These are phyloP conservation scores for Dothistroma pini DNA, from an alignment of 2,329 filamentous ascomycete species.

Conservation along the genomic window DNA sequence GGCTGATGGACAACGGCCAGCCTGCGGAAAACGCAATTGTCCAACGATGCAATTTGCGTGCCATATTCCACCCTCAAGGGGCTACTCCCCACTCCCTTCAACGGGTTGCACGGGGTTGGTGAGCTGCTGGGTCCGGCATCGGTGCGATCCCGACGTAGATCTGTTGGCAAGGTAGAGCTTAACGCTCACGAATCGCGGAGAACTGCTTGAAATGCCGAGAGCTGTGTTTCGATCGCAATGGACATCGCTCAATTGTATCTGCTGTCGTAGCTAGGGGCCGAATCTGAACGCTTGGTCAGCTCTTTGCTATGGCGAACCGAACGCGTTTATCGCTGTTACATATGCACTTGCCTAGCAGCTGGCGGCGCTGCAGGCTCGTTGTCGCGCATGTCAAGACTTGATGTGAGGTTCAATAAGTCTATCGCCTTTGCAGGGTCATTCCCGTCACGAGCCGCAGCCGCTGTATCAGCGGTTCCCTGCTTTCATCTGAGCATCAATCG, in stretches of 20 bases:
- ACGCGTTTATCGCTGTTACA: background rate
- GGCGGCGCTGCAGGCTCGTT: background rate
- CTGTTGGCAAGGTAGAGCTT: background rate
- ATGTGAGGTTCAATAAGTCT: slow-evolving; percentile 2
- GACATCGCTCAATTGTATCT: background rate
- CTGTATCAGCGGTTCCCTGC: background rate
- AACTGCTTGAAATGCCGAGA: background rate
- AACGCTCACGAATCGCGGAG: background rate
- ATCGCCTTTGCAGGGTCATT: background rate
- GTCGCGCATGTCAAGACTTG: background rate
- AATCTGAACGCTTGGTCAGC: background rate
- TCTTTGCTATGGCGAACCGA: background rate
- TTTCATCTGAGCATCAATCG: background rate
- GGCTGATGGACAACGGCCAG: background rate
- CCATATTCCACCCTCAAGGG: background rate
- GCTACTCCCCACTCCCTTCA: background rate
- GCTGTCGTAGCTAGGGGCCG: background rate
- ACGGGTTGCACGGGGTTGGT: background rate
- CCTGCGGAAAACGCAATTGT: background rate
- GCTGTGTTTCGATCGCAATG: background rate
- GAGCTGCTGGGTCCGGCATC: background rate
- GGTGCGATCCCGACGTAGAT: background rate
- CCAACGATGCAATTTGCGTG: background rate
- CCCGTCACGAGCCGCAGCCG: background rate
- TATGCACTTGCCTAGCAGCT: background rate